Base-by-base conservation (phyloP, 306 rosid genomes). In the Fragaria iinumae region DNA sequence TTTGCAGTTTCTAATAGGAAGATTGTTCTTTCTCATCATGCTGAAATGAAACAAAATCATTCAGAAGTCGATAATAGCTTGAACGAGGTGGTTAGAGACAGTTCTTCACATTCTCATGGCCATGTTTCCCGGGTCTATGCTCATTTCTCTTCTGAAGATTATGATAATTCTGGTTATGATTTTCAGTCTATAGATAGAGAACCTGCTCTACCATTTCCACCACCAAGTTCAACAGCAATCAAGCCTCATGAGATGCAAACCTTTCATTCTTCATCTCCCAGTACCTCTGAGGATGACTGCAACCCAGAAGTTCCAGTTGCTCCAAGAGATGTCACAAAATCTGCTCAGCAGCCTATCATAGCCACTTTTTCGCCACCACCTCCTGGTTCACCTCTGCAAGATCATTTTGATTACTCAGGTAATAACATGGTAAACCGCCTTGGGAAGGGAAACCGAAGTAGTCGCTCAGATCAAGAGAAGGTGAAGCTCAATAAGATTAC, bases 91-190 rank as follows among this genome's bases (percentile, higher is more conserved):
- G 79, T 79, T 76, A 82, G 75, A 69, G 86, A 76, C 25, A 41
- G 70, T 38, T 75, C 80, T 36, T 73, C 82, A 52, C 85, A 76
- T 80, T 78, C 87, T 49, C 80, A 78, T 34, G 83, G 85, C 67
- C 89, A 73, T 73, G 81, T 68, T 73, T 81, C 87, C 74, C 73
- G 79, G 69, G 67, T 41, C 57, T 86, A 83, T 73, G 90, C 84
- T 70, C 86, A 89, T 80, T 88, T 91, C 88, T 96, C 98, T 8
- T 92, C 97, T 48, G 97, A 89, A 76, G 98, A 96, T 84, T 96
- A 91, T 75, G 89, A 88, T 69, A 82, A 77, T 88, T 87, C 93
- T 69, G 93, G 96, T 71, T 96, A 86, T 64, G 93, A 92, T 88
- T 96, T 92, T 80, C 93, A 88, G 68, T 90, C 93, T 4, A 83